Conservation (phyloP, 345 rosid genomes). For the Hypericum perforatum region DNA sequence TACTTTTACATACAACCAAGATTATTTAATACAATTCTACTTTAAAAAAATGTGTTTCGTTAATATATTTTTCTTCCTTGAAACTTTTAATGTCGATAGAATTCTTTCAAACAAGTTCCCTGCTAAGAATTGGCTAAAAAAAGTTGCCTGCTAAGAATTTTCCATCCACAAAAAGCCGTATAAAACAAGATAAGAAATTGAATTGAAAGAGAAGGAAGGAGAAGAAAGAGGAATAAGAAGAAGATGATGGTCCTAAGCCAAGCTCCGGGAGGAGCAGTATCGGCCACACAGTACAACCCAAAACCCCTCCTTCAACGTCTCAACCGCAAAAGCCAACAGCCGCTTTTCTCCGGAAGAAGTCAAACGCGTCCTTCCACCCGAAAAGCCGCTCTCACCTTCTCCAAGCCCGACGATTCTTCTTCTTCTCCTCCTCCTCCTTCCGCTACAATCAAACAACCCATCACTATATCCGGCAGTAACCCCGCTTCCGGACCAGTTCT, state of each 20-base stretch:
- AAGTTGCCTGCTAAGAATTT: no score
- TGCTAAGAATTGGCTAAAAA: no score
- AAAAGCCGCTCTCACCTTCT: slow-evolving; percentile 26
- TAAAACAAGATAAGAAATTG: no score
- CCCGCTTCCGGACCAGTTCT: slow-evolving; percentile 35
- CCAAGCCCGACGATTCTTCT: slow-evolving; percentile 54
- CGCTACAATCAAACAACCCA: slow-evolving; percentile 28
- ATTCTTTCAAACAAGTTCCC: no score
- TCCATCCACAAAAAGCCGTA: no score
- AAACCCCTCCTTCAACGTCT: slow-evolving; percentile 17
- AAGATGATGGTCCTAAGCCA: slow-evolving; percentile 45
- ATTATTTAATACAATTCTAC: no score
- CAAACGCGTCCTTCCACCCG: slow-evolving; percentile 15
- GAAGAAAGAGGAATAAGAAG: background rate
- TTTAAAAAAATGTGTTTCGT: no score
- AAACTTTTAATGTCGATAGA: no score
- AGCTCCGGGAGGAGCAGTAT: slow-evolving; percentile 41
- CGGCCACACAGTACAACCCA: slow-evolving; percentile 24
- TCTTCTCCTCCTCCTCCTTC: slow-evolving; percentile 40
- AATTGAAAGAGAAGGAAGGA: background rate
- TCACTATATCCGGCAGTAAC: background rate
- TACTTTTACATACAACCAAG: no score
- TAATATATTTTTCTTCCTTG: no score
- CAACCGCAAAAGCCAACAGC: slow-evolving; percentile 15
- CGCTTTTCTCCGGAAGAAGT: slow-evolving; percentile 8